Evolutionary conservation across 116 monocot genomes (phyloP).

Genomic region (Cymodocea nodosa): DNA sequence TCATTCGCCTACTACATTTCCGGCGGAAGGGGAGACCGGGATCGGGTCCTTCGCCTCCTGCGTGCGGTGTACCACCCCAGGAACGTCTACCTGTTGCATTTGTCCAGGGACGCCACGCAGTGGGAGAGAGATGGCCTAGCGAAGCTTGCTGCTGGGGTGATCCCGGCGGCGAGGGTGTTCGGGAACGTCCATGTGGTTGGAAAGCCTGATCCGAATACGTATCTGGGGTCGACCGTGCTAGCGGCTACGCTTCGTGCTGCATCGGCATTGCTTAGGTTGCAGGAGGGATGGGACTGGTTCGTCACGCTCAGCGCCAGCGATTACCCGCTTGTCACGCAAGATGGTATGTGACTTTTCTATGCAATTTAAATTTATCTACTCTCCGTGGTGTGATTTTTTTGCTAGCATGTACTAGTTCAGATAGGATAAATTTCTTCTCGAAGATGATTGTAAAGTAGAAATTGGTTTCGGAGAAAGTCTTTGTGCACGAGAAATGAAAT

Average conservation of each 20-base stretch:
- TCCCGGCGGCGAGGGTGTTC: constrained; percentile 48
- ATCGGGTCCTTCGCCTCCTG: constrained; percentile 48
- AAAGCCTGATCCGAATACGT: constrained; percentile 42
- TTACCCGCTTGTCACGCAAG: constrained; percentile 80
- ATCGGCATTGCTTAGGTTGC: constrained; percentile 46
- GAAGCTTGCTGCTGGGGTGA: constrained; percentile 16
- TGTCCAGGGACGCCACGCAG: constrained; percentile 49
- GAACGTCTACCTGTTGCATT: constrained; percentile 67
- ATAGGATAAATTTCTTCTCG: too few relatives aligned
- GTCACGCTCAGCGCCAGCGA: constrained; percentile 62
- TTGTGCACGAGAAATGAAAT: too few relatives aligned
- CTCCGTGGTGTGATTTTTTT: too few relatives aligned
- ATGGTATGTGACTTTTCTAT: constrained; percentile 36
- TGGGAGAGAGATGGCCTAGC: constrained; percentile 39
- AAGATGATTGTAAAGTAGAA: too few relatives aligned
- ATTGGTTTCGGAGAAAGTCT: too few relatives aligned
- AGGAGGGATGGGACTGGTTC: constrained; percentile 81
- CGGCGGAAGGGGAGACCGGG: constrained; percentile 42
- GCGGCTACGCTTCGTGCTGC: constrained; percentile 66
- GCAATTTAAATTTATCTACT: background rate
- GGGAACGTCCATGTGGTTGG: constrained; percentile 81
- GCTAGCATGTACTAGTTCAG: too few relatives aligned
- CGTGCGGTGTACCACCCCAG: constrained; percentile 79
- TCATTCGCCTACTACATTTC: constrained; percentile 73
- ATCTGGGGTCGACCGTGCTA: constrained; percentile 66